Percentiles rank a stretch among this genome's conserved stretches.
phyloP scores from a whole-genome alignment of 441 rosid species.

The Macaranga tanarius region DNA sequence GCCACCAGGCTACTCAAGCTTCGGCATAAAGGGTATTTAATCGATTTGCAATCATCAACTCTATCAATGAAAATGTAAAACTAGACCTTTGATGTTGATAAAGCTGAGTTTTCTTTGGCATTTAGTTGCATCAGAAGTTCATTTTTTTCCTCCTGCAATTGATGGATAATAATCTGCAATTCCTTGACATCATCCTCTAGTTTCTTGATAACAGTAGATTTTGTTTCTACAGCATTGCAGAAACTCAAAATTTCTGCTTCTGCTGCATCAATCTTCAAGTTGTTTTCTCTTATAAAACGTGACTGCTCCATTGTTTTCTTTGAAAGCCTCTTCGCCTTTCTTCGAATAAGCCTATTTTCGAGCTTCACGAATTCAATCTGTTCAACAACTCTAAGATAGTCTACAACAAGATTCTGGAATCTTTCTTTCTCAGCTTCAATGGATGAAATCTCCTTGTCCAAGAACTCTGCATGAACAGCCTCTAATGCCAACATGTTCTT shows the following conservation, averaged over 20 bases:
- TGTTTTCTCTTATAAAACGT: constrained; percentile 33
- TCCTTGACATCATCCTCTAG: constrained; percentile 43
- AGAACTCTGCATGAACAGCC: constrained; percentile 37
- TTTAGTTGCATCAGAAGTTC: constrained; percentile 32
- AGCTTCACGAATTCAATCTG: constrained; percentile 37
- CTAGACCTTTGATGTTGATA: constrained; percentile 33
- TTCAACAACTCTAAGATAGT: constrained; percentile 38
- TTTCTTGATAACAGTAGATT: constrained; percentile 31
- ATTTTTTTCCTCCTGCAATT: constrained; percentile 44
- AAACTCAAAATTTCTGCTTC: constrained; percentile 41
- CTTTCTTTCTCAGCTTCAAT: constrained; percentile 51
- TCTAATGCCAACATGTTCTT: constrained; percentile 41
- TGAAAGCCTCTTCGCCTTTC: constrained; percentile 44
- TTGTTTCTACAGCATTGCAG: constrained; percentile 32
- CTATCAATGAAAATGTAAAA: not conserved
- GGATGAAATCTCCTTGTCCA: constrained; percentile 46
- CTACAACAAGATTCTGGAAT: constrained; percentile 34
- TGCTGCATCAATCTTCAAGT: constrained; percentile 30
- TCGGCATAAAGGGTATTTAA: too few species aligned
- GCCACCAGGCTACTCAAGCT: too few species aligned
- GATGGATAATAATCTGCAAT: constrained; percentile 27
- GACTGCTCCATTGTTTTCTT: constrained; percentile 42
- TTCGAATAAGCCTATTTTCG: constrained; percentile 43
- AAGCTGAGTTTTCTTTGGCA: constrained; percentile 25
- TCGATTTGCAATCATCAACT: too few species aligned